These are phyloP conservation scores for Rhodotorula taiwanensis DNA, from an alignment of 768 basidiomycete species.

Conservation along the genomic window DNA sequence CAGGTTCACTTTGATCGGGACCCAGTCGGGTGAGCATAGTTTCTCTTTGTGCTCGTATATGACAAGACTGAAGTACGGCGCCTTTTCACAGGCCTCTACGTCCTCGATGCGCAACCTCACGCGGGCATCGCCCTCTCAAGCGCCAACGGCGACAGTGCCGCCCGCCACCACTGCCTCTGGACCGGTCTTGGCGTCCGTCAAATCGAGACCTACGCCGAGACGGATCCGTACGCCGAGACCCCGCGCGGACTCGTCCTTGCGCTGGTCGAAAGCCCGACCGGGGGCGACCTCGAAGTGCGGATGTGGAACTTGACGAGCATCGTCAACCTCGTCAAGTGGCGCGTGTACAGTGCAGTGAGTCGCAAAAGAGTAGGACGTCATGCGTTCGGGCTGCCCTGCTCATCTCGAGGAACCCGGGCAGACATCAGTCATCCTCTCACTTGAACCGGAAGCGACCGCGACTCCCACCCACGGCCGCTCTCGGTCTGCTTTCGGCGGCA, in stretches of 20 bases:
- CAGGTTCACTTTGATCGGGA: slow-evolving; percentile 30
- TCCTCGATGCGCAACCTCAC: slow-evolving; percentile 17
- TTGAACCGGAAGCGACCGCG: neutral
- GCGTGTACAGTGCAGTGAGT: neutral
- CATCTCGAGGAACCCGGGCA: too few relatives aligned
- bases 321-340: slow-evolving; percentile 27
- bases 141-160: neutral
- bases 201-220: slow-evolving; percentile 9
- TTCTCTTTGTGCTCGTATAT: neutral
- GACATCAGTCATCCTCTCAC: neutral
- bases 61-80: neutral
- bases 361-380: too few relatives aligned
- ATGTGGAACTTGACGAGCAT: slow-evolving; percentile 26
- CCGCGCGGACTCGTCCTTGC: slow-evolving; percentile 14
- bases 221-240: neutral
- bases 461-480: too few relatives aligned
- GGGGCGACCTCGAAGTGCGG: slow-evolving; percentile 3
- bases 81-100: slow-evolving; percentile 4
- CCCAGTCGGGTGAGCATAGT: neutral
- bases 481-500: too few relatives aligned
- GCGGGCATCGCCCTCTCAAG: neutral
- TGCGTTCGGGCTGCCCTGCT: too few relatives aligned
- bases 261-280: neutral
- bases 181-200: slow-evolving; percentile 14
- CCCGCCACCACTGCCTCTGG: slow-evolving; percentile 15